phyloP scores from a whole-genome alignment of 2,329 filamentous ascomycete genomes.

The Xylariaceae sp. region DNA sequence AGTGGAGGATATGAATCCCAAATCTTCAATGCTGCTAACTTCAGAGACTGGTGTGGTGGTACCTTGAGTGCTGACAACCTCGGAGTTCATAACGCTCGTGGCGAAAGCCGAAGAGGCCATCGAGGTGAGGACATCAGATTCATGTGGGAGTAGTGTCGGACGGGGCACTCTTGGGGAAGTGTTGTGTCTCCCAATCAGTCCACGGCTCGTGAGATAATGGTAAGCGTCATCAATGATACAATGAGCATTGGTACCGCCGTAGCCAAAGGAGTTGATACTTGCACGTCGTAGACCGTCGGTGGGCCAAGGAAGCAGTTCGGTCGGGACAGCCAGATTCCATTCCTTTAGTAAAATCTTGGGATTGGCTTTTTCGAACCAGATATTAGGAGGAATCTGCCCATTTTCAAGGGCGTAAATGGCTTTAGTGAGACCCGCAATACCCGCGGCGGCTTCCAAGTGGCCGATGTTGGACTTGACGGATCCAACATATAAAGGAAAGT shows the following conservation, averaged over 20 bases:
- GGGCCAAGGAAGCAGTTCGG: slow-evolving; percentile 26
- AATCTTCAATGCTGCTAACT: slow-evolving; percentile 20
- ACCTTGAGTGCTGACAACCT: slow-evolving; percentile 18
- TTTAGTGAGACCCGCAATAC: slow-evolving; percentile 29
- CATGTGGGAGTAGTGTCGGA: slow-evolving; percentile 13
- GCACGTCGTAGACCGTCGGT: slow-evolving; percentile 28
- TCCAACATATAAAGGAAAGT: slow-evolving; percentile 24
- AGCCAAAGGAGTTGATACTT: slow-evolving; percentile 35
- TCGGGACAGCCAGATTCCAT: slow-evolving; percentile 28
- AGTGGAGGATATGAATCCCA: slow-evolving; percentile 21
- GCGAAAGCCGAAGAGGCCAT: slow-evolving; percentile 19
- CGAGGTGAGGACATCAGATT: slow-evolving; percentile 14
- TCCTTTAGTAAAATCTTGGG: slow-evolving; percentile 28
- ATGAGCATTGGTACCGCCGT: slow-evolving; percentile 35
- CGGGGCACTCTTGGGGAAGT: slow-evolving; percentile 17
- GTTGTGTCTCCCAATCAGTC: slow-evolving; percentile 24
- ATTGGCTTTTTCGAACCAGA: slow-evolving; percentile 28
- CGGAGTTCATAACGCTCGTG: slow-evolving; percentile 20
- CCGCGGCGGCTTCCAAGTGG: slow-evolving; percentile 26
- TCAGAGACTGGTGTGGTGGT: slow-evolving; percentile 24
- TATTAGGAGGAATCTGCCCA: slow-evolving; percentile 28
- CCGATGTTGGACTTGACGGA: slow-evolving; percentile 30
- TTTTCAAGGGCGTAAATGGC: slow-evolving; percentile 25
- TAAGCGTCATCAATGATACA: slow-evolving; percentile 32
- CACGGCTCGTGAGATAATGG: slow-evolving; percentile 25